Evolutionary conservation across 2,329 filamentous ascomycete species (phyloP), one percentile per base, ranked within the genome.

Genomic region (Dothistroma pini): DNA sequence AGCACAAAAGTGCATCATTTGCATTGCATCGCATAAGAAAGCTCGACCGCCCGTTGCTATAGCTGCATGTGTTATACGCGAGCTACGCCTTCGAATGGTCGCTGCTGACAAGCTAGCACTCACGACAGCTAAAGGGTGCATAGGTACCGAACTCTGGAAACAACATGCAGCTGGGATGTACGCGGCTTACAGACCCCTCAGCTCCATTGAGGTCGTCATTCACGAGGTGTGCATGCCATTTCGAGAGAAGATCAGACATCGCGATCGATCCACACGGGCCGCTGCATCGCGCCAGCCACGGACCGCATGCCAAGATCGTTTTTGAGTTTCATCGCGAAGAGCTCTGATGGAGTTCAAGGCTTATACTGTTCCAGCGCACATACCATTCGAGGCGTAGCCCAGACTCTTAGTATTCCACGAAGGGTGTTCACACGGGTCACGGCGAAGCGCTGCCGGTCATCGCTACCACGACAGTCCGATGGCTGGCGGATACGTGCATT

Each of bases 251-350:
- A 51, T 32, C 29, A 29, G 12, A 19, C 29, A 31, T 25, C 48
- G 48, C 48, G 25, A 12, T 1, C 22, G 48, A 51, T 32, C 48
- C 48, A 2, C 48, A n/a, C 48, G 48, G 48, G 12, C 48, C 48
- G 48, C 48, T 51, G 48, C 51, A 19, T 44, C n/a, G 31, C 51
- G 51, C 51, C 31, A 53, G 51, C 51, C 51, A 53, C 51, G 51
- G 51, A 21, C 29, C 51, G 29, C n/a, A 8, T 32, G 31, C 51
- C 51, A 29, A 53, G 51, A 11, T 19, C 3, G n/a, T 8, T 5
- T 29, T 32, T 25, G n/a, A 32, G 11, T 50, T 44, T 44, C 41
- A 19, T 14, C 41, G 41, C 41, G 41, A n/a, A n/a, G 41, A 44
- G 41, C 41, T 44, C 16, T 19, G n/a, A 44, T 19, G 41, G 41